Evolutionary conservation across 192 early-diverging fungal genomes (phyloP), one percentile per base, ranked within the genome.

Genomic region (Linnemannia exigua): DNA sequence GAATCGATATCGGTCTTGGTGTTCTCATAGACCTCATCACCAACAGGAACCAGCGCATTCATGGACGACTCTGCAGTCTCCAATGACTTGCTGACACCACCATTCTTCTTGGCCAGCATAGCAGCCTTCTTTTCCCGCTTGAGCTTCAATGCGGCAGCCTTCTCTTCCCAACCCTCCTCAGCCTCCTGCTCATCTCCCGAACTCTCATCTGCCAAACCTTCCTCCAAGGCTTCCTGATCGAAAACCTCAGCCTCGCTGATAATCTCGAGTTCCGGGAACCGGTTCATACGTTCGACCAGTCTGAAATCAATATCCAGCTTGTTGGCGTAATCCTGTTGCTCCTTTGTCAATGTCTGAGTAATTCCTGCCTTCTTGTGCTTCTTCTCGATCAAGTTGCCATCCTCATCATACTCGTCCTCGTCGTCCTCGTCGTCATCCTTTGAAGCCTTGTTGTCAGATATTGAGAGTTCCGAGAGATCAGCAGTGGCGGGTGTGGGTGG

Each of bases 1-100:
- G 92, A 88, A 85, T 99, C 98, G 3, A 99, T 98, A 46, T 94
- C 95, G 1, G 95, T 94, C 66, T 93, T 89, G 14, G 95, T 95
- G 79, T 97, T 96, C 81, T 95, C 95, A 48, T 89, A 91, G 37
- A 88, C 81, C 70, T 93, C 94, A 72, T 91, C 91, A 35, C 91
- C 91, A 69, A 88, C 92, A 9, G 91, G 89, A 25, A 91, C 87
- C 22, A 91, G 76, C 0, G 90, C 90, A 22, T 83, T 83, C 69
- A 83, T 86, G 0, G 84, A 86, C 2, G 78, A 33, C 58, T 86
- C 84, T 12, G 84, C 84, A 14, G 19, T 69, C 50, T 70, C 70
- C 22, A 81, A 67, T 14, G 87, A 78, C 33, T 68, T 81, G 67
- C 82, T 84, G 3, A 69, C 76, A 5, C n/a, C 16, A n/a, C 76